phyloP scores from a whole-genome alignment of 768 basidiomycete species.

The Psilocybe cyanescens region DNA sequence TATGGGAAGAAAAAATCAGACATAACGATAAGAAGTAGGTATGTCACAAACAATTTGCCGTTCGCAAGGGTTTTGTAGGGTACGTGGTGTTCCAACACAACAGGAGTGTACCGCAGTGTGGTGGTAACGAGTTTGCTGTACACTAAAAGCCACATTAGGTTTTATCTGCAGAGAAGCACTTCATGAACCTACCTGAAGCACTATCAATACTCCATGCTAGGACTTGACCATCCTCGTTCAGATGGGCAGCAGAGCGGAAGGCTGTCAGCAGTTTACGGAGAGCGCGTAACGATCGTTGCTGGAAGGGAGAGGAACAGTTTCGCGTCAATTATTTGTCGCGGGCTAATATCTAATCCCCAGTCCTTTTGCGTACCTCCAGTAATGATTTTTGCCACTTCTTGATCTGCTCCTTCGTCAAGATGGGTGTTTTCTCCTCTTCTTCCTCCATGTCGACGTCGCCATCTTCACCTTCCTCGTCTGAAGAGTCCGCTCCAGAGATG shows the following conservation, averaged over 20 bases:
- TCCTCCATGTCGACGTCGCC: conserved; percentile 53
- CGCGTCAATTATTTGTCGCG: background rate
- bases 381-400: conserved; percentile 88
- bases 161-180: background rate
- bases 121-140: conserved; percentile 93
- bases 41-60: conserved; percentile 79
- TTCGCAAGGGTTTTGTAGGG: conserved; percentile 83
- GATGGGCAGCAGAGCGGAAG: conserved; percentile 88
- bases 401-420: conserved; percentile 72
- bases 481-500: conserved; percentile 42
- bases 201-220: conserved; percentile 89
- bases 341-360: background rate
- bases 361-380: conserved; percentile 50
- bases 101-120: conserved; percentile 86
- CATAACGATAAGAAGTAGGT: background rate
- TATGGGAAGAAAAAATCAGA: conserved; percentile 30
- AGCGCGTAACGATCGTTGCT: conserved; percentile 87
- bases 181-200: conserved; percentile 58
- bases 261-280: conserved; percentile 85
- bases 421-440: conserved; percentile 50
- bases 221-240: conserved; percentile 83
- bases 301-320: background rate
- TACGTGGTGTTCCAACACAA: conserved; percentile 84
- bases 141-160: conserved; percentile 49
- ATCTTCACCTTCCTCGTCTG: conserved; percentile 47